Percentiles rank a stretch among this genome's conserved stretches.
phyloP scores from a whole-genome alignment of 352 stramenopile genomes.

The Globisporangium irregulare region DNA sequence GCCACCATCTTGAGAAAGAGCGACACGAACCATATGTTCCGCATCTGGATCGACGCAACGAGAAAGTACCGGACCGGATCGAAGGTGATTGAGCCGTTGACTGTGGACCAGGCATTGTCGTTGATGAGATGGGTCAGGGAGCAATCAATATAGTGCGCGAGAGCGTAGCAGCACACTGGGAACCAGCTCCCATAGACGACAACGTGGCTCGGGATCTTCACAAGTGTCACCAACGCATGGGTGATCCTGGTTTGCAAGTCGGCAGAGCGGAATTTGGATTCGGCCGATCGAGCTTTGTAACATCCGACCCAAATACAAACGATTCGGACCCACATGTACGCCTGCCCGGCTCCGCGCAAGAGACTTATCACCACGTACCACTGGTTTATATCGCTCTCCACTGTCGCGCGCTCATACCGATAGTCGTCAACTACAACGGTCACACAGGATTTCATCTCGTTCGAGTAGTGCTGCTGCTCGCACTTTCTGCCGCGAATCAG shows the following conservation, averaged over 20 bases:
- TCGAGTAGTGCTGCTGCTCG: neutral
- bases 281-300: slow-evolving; percentile 15
- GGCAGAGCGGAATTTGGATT: slow-evolving; percentile 11
- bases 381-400: slow-evolving; percentile 33
- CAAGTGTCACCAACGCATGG: slow-evolving; percentile 11
- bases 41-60: slow-evolving; percentile 32
- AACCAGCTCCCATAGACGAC: slow-evolving; percentile 39
- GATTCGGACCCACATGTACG: slow-evolving; percentile 51
- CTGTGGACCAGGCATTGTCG: slow-evolving; percentile 21
- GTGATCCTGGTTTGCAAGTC: slow-evolving; percentile 1
- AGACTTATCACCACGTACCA: slow-evolving; percentile 28
- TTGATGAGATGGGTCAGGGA: slow-evolving; percentile 23
- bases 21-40: slow-evolving; percentile 37
- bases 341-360: slow-evolving; percentile 31
- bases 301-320: slow-evolving; percentile 21
- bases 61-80: slow-evolving; percentile 20
- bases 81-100: slow-evolving; percentile 23
- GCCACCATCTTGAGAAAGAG: slow-evolving; percentile 20
- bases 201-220: slow-evolving; percentile 27
- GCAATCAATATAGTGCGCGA: slow-evolving; percentile 29
- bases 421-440: slow-evolving; percentile 52
- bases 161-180: slow-evolving; percentile 24
- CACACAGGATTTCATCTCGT: slow-evolving; percentile 9
- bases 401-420: slow-evolving; percentile 42
- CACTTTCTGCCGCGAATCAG: slow-evolving; percentile 32